Percentiles rank a stretch among this genome's conserved stretches.
These are phyloP conservation scores for Syncephalastrum sp. DNA, from an alignment of 371 early-diverging fungal species.

Conservation along the genomic window DNA sequence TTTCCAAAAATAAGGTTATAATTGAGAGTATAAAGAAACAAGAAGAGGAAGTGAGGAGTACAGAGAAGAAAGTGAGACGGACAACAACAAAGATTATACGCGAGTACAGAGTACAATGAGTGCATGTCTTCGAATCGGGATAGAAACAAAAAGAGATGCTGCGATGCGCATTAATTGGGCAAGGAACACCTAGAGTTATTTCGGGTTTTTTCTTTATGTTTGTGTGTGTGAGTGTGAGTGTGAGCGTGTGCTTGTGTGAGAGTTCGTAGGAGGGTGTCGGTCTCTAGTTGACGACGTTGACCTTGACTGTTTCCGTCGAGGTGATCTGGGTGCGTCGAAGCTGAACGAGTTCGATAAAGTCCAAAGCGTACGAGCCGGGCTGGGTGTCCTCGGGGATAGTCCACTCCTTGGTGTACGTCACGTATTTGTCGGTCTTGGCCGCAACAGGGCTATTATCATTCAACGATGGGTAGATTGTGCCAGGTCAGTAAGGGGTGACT, in stretches of 20 bases:
- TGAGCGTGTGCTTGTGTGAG: neutral
- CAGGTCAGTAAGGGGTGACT: neutral
- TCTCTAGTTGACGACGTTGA: constrained; percentile 36
- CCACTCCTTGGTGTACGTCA: constrained; percentile 45
- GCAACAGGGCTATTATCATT: constrained; percentile 28
- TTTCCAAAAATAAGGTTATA: too few relatives aligned
- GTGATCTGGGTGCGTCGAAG: constrained; percentile 35
- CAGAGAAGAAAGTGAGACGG: constrained; percentile 1
- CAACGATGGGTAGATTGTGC: neutral
- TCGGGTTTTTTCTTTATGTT: neutral
- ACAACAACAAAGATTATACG: neutral
- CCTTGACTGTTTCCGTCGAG: constrained; percentile 39
- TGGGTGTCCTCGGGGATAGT: constrained; percentile 49
- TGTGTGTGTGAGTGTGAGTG: neutral
- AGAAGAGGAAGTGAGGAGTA: too few relatives aligned
- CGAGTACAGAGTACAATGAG: too few relatives aligned
- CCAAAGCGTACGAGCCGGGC: constrained; percentile 57
- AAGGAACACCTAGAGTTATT: too few relatives aligned
- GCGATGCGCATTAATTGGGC: too few relatives aligned
- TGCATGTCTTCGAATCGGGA: too few relatives aligned
- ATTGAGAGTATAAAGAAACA: too few relatives aligned
- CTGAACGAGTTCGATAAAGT: constrained; percentile 37
- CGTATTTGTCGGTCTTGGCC: constrained; percentile 30
- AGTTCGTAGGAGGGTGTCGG: neutral
- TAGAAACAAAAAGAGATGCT: too few relatives aligned